A percentile compares a stretch with the other conserved stretches of the same genome.
phyloP scores from a whole-genome alignment of 192 early-diverging fungal species.

The Chytriomyces sp. region DNA sequence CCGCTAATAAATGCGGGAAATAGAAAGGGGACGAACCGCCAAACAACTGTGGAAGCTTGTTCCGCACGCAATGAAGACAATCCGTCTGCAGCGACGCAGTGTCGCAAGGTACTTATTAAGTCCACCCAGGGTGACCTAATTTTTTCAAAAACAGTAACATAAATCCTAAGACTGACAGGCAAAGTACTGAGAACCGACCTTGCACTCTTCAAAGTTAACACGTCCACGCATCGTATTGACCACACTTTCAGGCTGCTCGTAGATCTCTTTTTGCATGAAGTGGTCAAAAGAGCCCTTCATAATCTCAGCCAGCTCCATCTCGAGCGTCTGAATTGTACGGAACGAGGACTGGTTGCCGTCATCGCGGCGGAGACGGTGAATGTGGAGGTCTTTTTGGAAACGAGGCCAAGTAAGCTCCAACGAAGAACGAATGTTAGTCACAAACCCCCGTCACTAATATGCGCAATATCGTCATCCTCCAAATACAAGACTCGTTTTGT shows the following conservation, averaged over 20 bases:
- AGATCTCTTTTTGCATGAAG: conserved; percentile 99
- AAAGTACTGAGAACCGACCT: no score
- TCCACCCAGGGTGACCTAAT: conserved; percentile 93
- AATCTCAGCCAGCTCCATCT: conserved; percentile 96
- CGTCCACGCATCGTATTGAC: conserved; percentile 99
- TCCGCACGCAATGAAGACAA: conserved; percentile 96
- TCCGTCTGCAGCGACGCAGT: conserved; percentile 93
- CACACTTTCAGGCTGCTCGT: conserved; percentile 97
- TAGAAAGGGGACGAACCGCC: conserved; percentile 63
- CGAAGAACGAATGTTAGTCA: not conserved
- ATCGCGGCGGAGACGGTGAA: conserved; percentile 96
- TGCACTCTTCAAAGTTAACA: conserved; percentile 94
- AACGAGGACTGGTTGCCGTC: conserved; percentile 84
- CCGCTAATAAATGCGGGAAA: not conserved
- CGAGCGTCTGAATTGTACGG: conserved; percentile 97
- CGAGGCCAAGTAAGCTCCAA: conserved; percentile 33
- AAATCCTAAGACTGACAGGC: no score
- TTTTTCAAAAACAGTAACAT: no score
- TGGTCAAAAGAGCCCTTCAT: conserved; percentile 98
- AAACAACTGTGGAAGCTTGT: conserved; percentile 95
- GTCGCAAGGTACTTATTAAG: conserved; percentile 88
- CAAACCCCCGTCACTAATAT: conserved; percentile 80
- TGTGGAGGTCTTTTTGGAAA: conserved; percentile 81
- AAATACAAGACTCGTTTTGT: conserved; percentile 97
- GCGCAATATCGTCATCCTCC: conserved; percentile 98